Evolutionary conservation across 116 monocot species (phyloP), one percentile per base, ranked within the genome.

Genomic region (Posidonia oceanica): DNA sequence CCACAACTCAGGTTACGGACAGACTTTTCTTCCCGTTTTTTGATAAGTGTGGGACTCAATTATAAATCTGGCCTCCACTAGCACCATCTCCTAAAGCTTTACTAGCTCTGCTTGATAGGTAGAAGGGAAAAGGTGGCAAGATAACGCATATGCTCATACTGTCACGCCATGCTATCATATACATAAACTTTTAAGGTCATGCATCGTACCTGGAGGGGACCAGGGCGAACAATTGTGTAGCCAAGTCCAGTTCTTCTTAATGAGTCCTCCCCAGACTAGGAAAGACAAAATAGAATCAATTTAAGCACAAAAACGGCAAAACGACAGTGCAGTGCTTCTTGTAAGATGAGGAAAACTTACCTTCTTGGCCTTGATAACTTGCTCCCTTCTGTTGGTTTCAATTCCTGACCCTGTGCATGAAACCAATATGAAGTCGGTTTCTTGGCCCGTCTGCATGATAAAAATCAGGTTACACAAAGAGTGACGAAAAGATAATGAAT

Each of bases 281-380:
- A 61, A 73, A 64, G 59, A 36, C 38, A 55, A 63, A 29, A 2
- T 40, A 63, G 4, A 51, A 52, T 16, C 7, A 73, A 40, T 18
- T 40, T 63, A n/a, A 39, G 18, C 8, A 61, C 53, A 69, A 64
- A 63, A 75, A 53, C 7, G 39, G 18, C 36, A n/a, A 39, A 3
- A 65, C 15, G 14, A 18, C 36, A 61, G 36, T 61, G 18, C 23
- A 61, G 14, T 61, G 60, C 20, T 60, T 22, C 21, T 7, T 60
- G 20, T 64, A 48, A 58, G 36, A 72, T 52, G 22, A 55, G 4
- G 53, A 48, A 21, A n/a, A 61, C 62, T 18, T 53, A 97, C 97
- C 93, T 82, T 92, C 77, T 97, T 97, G 48, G 97, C 97, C 73
- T 93, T 92, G 10, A 97, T 82, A 48, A 97, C 97, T 67, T 97